Base-by-base conservation (phyloP, 345 rosid genomes). In the Citrus unshiu region DNA sequence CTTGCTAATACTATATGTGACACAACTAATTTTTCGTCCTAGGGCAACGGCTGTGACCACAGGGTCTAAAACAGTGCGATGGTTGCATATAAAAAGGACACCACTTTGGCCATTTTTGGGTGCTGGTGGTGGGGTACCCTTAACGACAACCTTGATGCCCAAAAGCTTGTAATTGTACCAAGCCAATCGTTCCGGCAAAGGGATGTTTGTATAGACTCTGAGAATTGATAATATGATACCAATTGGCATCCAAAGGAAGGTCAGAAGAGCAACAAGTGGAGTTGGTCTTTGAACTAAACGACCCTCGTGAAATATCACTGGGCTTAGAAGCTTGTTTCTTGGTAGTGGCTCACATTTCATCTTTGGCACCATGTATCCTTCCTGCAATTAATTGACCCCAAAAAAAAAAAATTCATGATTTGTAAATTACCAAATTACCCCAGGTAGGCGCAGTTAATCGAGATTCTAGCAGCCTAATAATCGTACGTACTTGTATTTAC, bases 1-100 rank as follows among this genome's bases (percentile, higher is more conserved):
- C 74, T 93, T 94, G 82, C 97, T 93, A n/a, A 96, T 94, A 61
- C 99, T 96, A 58, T 96, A 96, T 0, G 99, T 93, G 69, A 96
- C 99, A 67, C 98, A 94, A 70, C 98, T 94, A n/a, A 96, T 85
- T 83, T 96, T 94, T 32, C 99, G 86, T 16, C 93, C 91, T 0
- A 96, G 88, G 4, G 92, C 97, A 0, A 94, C 97, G 1, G 98
- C 98, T 0, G 90, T 94, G 54, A 94, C 90, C 7, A 93, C 92
- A 0, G 99, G 98, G 82, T 96, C 99, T 0, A 94, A 76, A 1
- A 94, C 88, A 0, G 99, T 90, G 14, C 99, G 88, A 79, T 96
- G 99, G 86, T 96, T 96, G 82, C 98, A 94, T 30, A 96, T 74
- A 81, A 94, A 93, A 13, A 96, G 94, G 76, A 93, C 93, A 7